Evolutionary conservation across 2,329 filamentous ascomycete genomes (phyloP), one percentile per base, ranked within the genome.

Genomic region (Elsinoe perseae): DNA sequence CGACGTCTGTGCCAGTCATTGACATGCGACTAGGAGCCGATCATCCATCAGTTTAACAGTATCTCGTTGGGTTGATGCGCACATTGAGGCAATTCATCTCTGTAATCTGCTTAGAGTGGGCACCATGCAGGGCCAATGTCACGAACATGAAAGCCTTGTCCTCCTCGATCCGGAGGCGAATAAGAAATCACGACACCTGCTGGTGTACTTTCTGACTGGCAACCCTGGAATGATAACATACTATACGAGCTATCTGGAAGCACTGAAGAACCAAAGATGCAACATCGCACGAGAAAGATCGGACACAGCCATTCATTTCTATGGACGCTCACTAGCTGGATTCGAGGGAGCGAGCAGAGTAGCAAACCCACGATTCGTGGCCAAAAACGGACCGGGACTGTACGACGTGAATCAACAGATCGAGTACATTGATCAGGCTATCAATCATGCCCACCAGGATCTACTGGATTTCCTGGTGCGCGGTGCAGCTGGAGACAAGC

Each of bases 211-310:
- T 69, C 77, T 92, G 38, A 81, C 85, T 25, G 87, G 87, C 18
- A 92, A 92, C 61, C 87, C 87, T 4, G 87, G 87, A 4, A 75
- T 89, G 16, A 79, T 90, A 52, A 80, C 78, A 56, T 92, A 87
- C 75, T 92, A 92, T 69, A 73, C 72, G 57, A 76, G 80, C 34
- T 92, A 89, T 68, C 74, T 90, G 9, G 73, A 73, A 0, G 73
- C 77, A 12, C 71, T 90, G 1, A 75, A 81, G 44, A 66, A 70
- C 0, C 70, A 81, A 14, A n/a, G 57, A 40, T 9, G 34, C 12
- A 34, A 34, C 27, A 30, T 16, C 7, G 16, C 40, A 6, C 9
- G 14, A 7, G n/a, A 38, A 6, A 25, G 23, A 32, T 46, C 64
- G 3, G 61, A 63, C n/a, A 67, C 70, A 60, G 64, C 71, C 21